phyloP scores from a whole-genome alignment of 495 filamentous ascomycete species.

The Annulohypoxylon moriforme region DNA sequence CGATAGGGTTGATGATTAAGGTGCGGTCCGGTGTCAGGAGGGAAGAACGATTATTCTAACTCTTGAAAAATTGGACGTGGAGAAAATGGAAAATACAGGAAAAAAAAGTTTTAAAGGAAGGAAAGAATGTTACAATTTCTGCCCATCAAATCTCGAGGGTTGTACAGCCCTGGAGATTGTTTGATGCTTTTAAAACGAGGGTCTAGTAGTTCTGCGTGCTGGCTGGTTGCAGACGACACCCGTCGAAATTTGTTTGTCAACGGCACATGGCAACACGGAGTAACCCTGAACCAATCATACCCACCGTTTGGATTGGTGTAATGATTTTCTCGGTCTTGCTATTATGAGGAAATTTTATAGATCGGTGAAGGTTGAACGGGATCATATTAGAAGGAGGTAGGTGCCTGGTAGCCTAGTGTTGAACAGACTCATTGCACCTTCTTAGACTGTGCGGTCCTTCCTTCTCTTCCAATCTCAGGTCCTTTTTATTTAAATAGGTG shows the following conservation, averaged over 20 bases:
- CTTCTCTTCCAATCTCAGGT: neutral
- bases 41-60: neutral
- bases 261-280: conserved; percentile 20
- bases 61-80: neutral
- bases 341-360: conserved; percentile 18
- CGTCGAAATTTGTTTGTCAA: conserved; percentile 34
- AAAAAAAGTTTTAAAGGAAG: neutral
- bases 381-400: neutral
- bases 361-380: conserved; percentile 21
- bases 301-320: neutral
- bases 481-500: neutral
- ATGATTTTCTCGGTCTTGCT: neutral
- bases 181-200: conserved; percentile 7
- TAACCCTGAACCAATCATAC: conserved; percentile 18
- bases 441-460: neutral
- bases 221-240: conserved; percentile 16
- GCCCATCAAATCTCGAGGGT: conserved; percentile 9
- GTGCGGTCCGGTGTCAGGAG: neutral
- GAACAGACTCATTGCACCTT: conserved; percentile 5
- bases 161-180: conserved; percentile 3
- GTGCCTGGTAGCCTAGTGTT: neutral
- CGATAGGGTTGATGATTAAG: conserved; percentile 4
- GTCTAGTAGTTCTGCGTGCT: neutral
- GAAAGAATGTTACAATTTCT: neutral
- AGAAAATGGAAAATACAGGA: neutral